Percentiles rank a stretch among this genome's conserved stretches.
Evolutionary conservation across 108 stramenopile genomes (phyloP).

Genomic region (Pseudonitzschia pungens): DNA sequence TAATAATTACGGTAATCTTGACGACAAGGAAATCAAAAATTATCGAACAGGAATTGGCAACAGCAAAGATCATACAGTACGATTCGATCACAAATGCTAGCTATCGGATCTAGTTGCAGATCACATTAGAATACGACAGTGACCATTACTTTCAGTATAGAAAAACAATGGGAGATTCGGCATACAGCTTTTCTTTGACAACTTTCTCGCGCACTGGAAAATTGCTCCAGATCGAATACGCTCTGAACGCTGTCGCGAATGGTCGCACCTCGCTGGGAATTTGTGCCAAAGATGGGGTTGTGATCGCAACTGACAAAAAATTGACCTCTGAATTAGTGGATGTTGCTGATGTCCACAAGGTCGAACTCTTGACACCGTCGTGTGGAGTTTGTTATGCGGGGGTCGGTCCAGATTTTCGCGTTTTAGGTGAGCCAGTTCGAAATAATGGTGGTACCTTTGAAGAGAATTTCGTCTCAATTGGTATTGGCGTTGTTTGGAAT

Average conservation of each 20-base stretch:
- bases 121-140: neutral
- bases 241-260: slow-evolving; percentile 96
- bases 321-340: slow-evolving; percentile 89
- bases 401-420: slow-evolving; percentile 98
- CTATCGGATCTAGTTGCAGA: neutral
- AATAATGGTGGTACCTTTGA: neutral
- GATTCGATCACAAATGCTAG: too few relatives aligned
- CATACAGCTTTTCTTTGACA: slow-evolving; percentile 97
- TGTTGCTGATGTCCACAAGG: slow-evolving; percentile 82
- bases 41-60: too few relatives aligned
- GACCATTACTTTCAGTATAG: neutral
- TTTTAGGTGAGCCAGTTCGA: slow-evolving; percentile 77
- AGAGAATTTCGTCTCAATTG: neutral
- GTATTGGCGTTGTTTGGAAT: too few relatives aligned
- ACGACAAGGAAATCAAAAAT: too few relatives aligned
- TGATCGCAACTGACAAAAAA: slow-evolving; percentile 99
- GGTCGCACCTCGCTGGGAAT: slow-evolving; percentile 97
- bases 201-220: slow-evolving; percentile 98
- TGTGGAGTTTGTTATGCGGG: slow-evolving; percentile 97
- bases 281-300: slow-evolving; percentile 96
- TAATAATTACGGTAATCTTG: too few relatives aligned
- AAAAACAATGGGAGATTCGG: slow-evolving; percentile 92
- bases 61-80: too few relatives aligned
- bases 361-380: slow-evolving; percentile 85
- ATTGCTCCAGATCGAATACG: slow-evolving; percentile 99